These are phyloP conservation scores for Apostasia shenzhenica DNA, from an alignment of 106 monocot species.

Conservation along the genomic window DNA sequence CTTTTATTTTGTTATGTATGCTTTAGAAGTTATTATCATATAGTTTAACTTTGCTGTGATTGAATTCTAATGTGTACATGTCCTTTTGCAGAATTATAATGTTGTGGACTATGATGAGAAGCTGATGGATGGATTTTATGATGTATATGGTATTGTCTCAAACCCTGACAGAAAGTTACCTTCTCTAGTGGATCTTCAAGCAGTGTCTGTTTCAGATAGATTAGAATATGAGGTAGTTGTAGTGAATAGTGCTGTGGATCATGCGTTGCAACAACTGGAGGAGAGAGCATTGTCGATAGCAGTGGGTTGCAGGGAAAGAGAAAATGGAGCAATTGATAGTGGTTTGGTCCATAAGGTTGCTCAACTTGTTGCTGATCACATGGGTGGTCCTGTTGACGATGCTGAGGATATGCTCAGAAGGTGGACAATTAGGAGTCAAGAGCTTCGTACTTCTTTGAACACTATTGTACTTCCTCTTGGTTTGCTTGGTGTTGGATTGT, in stretches of 20 bases:
- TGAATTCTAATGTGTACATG: constrained; percentile 10
- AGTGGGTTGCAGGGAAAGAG: constrained; percentile 21
- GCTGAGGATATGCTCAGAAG: constrained; percentile 56
- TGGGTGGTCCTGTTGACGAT: constrained; percentile 86
- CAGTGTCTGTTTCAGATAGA: constrained; percentile 41
- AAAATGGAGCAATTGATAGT: constrained; percentile 38
- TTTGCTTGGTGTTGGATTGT: constrained; percentile 63
- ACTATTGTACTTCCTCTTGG: constrained; percentile 83
- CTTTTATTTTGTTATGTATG: background rate
- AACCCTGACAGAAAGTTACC: constrained; percentile 37
- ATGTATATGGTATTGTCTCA: constrained; percentile 42
- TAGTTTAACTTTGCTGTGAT: background rate
- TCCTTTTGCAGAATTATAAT: constrained; percentile 49
- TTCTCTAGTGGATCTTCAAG: constrained; percentile 61
- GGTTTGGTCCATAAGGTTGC: constrained; percentile 75
- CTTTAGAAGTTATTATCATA: background rate
- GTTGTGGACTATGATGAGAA: constrained; percentile 70
- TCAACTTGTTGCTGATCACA: constrained; percentile 56
- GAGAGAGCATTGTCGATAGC: constrained; percentile 41
- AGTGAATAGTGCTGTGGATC: constrained; percentile 51
- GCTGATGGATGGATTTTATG: constrained; percentile 68
- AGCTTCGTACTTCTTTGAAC: constrained; percentile 42
- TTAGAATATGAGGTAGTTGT: constrained; percentile 64
- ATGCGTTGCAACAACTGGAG: constrained; percentile 60
- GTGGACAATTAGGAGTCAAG: constrained; percentile 57